Base-by-base conservation (phyloP, 805 yeast species). In the Nakazawaea peltata region DNA sequence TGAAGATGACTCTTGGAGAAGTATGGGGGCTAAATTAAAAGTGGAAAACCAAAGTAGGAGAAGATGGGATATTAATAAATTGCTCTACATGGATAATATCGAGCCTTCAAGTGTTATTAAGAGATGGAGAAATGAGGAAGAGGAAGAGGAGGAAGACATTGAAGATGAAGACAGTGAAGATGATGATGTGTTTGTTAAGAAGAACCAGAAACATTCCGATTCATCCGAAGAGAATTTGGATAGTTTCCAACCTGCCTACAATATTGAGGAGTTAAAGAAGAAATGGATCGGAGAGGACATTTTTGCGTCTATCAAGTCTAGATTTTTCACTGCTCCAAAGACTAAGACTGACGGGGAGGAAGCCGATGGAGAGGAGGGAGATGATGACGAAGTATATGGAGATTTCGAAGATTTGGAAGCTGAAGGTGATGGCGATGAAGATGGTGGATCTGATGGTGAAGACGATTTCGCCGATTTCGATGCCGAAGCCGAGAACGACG, bases 41-140 rank as follows among this genome's bases (percentile, higher is more conserved):
- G 71, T 80, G n/a, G 44, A 70, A 4, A 15, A 12, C 19, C 51
- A 59, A 40, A 63, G 57, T 51, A 66, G 60, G 47, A 72, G 66
- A 57, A 65, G 63, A 40, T 84, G 94, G 88, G 84, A 90, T 54
- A 74, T 90, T 42, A 77, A 80, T 46, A 84, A 82, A 50, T 61
- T 90, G 37, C 62, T 92, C 4, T 90, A 92, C 55, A 68, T 82
- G 73, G 77, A 80, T 39, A 81, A 84, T 45, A 66, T 86, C 28
- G 73, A 76, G 10, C 88, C 97, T 0, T 65, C 60, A 1, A 92
- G 81, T 43, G 92, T 71, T 23, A 63, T 85, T 31, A 63, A 61
- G 27, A 71, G 88, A 56, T 84, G 94, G 94, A 74, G 57, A 44
- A 65, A 70, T 22, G 75, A 73, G 46, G 67, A 64, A 26, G 56